Base-by-base conservation (phyloP, 495 filamentous ascomycete genomes). In the Tricharina praecox region DNA sequence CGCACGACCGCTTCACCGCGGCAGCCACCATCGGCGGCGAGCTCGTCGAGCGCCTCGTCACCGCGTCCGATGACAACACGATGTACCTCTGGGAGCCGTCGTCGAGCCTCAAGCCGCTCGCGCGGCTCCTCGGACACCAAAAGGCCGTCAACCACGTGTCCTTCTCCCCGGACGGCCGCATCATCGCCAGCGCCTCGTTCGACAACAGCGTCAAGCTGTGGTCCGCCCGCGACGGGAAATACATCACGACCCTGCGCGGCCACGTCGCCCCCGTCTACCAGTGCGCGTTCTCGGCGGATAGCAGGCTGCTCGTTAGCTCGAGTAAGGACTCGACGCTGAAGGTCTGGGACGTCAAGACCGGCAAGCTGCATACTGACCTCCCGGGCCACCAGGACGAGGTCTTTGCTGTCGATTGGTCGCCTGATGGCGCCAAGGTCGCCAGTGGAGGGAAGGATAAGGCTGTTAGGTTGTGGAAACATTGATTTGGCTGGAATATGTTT, bases 321-420 rank as follows among this genome's bases (percentile, higher is more conserved):
- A 82, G 77, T 55, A 93, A 92, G 64, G 92, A 99, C 58, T 92
- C 83, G 4, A 99, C 92, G 1, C 63, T 96, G 24, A 97, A 97
- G 62, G 78, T 88, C 3, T 95, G 88, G 85, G 83, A 92, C 61
- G 77, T 90, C 42, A 70, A 79, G 38, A 86, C 75, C 0, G 83
- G 81, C 10, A 94, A 88, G 59, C 63, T 96, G 46, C 72, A 75
- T 50, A 60, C 54, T 33, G 86, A 99, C 71, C 70, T 99, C 21
- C 86, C 87, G 0, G 92, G 90, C 3, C 92, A 99, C 64, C 73
- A 84, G 59, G 92, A 94, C 54, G 86, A 96, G 66, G 90, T 96
- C 8, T 93, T 81, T 66, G 84, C 84, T 1, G 80, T 94, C 15
- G 86, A 93, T 62, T 94, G 86, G 86, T 81, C 77, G 59, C 76